Percentiles rank a stretch among this genome's conserved stretches.
These are phyloP conservation scores for Eucalyptus regnans DNA, from an alignment of 345 rosid genomes.

Conservation along the genomic window DNA sequence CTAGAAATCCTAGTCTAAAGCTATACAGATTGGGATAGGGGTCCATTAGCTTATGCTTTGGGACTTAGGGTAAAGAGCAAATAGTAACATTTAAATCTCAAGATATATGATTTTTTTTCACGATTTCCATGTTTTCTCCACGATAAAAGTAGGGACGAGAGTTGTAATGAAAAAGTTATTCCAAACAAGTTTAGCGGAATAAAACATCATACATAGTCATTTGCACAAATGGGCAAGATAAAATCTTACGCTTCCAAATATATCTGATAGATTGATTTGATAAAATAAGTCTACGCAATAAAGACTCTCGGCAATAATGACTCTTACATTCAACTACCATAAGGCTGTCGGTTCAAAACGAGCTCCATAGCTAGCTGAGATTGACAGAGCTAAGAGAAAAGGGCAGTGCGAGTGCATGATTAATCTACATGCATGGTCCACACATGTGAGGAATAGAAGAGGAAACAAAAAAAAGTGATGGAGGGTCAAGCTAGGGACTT, in stretches of 20 bases:
- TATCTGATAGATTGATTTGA: background rate
- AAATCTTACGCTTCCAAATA: background rate
- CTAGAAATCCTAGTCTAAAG: background rate
- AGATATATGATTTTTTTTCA: background rate
- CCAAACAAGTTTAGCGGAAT: background rate
- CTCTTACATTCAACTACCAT: background rate
- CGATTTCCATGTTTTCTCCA: background rate
- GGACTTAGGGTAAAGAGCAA: background rate
- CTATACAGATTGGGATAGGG: background rate
- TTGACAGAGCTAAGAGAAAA: background rate
- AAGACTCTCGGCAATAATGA: background rate
- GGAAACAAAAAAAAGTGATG: background rate
- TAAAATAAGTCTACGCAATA: background rate
- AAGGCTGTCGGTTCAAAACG: background rate
- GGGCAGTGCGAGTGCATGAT: background rate
- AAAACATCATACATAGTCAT: background rate
- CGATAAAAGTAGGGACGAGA: background rate
- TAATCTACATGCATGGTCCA: conserved; percentile 8
- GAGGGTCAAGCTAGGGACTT: conserved; percentile 15
- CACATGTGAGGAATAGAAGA: background rate
- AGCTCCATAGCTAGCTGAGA: background rate
- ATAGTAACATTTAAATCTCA: background rate
- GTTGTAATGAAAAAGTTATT: background rate
- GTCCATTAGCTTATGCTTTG: background rate
- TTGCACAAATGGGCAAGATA: background rate